A percentile compares a stretch with the other conserved stretches of the same genome.
Conservation (phyloP, 139 green algal species). For the Volvox africanus region DNA sequence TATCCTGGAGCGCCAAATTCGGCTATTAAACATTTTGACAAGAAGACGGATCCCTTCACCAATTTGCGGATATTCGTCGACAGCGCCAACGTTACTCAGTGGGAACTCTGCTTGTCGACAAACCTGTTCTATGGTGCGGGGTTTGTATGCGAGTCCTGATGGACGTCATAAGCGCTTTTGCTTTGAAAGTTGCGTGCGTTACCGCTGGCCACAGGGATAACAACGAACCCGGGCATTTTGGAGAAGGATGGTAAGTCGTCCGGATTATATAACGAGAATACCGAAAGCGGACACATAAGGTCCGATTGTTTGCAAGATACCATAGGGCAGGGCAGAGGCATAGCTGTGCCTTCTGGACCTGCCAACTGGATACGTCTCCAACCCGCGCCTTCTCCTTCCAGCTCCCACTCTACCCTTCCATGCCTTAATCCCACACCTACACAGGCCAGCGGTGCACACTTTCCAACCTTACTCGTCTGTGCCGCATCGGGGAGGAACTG, state of each 20-base stretch:
- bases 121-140: slow-evolving; percentile 69
- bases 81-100: slow-evolving; percentile 61
- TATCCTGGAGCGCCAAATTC: not conserved
- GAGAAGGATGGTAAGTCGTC: slow-evolving; percentile 67
- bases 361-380: no score
- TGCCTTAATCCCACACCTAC: not conserved
- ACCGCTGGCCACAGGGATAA: slow-evolving; percentile 67
- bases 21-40: not conserved
- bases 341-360: no score
- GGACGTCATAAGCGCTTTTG: no score
- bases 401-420: not conserved
- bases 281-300: no score
- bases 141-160: no score
- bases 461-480: slow-evolving; percentile 15
- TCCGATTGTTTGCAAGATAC: no score
- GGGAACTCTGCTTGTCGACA: slow-evolving; percentile 63
- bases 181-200: no score
- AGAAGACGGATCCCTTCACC: not conserved
- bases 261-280: no score
- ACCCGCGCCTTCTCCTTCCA: no score
- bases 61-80: slow-evolving; percentile 76
- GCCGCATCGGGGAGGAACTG: slow-evolving; percentile 23
- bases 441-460: slow-evolving; percentile 46
- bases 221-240: slow-evolving; percentile 88
- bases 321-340: no score